Evolutionary conservation across 1,284 basidiomycete genomes (phyloP), one percentile per base, ranked within the genome.

Genomic region (Naganishia sp.): DNA sequence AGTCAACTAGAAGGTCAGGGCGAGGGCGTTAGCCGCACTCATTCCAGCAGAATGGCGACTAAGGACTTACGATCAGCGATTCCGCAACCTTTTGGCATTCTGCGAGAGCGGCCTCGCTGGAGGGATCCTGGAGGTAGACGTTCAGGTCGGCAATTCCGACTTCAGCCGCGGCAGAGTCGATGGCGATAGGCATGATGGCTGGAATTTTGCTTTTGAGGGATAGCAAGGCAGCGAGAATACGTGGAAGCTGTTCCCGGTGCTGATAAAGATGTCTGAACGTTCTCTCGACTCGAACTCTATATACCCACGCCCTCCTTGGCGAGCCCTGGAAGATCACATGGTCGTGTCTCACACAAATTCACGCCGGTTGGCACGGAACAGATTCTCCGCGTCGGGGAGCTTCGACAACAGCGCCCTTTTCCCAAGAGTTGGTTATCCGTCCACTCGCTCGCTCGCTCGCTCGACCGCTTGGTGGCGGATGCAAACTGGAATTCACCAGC

Each of bases 1-100:
- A 67, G 77, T 77, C 25, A 50, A 35, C 65, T 66, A 28, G 21
- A 18, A 64, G 31, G 52, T 49, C 21, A 58, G 23, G 35, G 6
- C 54, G 9, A 13, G 54, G n/a, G 35, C 23, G 21, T 31, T 3
- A 55, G 13, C 10, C 6, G 4, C n/a, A 18, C 11, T 35, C 23
- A 18, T 47, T 4, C 6, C 5, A 54, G 54, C 4, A 61, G n/a
- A 42, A 23, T n/a, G 17, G 28, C 5, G 18, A 21, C 17, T 25
- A 17, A 13, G 31, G 87, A 90, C 61, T 66, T 21, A 82, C 82
- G 68, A 92, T 88, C 31, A 95, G 81, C 3, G 90, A 90, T 71
- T 90, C 83, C 17, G 91, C 89, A 43, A 86, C 90, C 83, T 87
- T 90, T 70, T 80, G 82, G 74, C 89, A 92, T 74, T 91, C 88